Base-by-base conservation (phyloP, 768 basidiomycete genomes). In the Cyclocybe cylindracea region DNA sequence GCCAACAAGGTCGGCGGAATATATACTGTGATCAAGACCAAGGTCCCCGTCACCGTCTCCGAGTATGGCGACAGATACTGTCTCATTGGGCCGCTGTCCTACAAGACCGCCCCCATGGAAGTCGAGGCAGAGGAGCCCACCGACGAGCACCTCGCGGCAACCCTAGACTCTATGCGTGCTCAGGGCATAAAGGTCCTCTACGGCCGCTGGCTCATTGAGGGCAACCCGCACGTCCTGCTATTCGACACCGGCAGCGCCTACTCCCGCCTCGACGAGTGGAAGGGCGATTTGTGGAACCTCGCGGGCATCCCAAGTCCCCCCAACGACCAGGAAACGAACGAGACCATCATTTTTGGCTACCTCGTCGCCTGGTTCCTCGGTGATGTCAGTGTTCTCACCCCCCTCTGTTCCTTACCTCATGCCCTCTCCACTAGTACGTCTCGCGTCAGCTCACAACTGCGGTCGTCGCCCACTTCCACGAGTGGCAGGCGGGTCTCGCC, bases 281-380 rank as follows among this genome's bases (percentile, higher is more conserved):
- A 99, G 70, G 85, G 87, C 42, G 97, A 99, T 64, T 82, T 99
- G 16, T 99, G 97, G 97, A 97, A 94, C 70, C 72, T 99, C 44
- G 96, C 97, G 8, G 97, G 96, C 42, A 99, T 99, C 53, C 97
- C 97, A 5, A 91, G 91, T 40, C 97, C 97, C 13, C 92, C 94
- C 1, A 91, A 91, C 61, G 96, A 99, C 70, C 87, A 90, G 65
- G 96, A 99, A 70, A 99, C 97, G 18, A 99, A 99, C 78, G 96
- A 99, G 66, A 89, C 95, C 18, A 94, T 99, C 68, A 78, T 98
- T 48, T 95, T 98, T 72, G 96, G 96, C 10, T 99, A 99, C 70
- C 85, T 99, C 56, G 91, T 96, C 46, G 94, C 96, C 5, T 99
- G 97, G 96, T 98, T 99, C 78, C 80, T 99, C n/a, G 96, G 96